Conservation (phyloP, 2,329 filamentous ascomycete species). For the Fusarium verticillioides region DNA sequence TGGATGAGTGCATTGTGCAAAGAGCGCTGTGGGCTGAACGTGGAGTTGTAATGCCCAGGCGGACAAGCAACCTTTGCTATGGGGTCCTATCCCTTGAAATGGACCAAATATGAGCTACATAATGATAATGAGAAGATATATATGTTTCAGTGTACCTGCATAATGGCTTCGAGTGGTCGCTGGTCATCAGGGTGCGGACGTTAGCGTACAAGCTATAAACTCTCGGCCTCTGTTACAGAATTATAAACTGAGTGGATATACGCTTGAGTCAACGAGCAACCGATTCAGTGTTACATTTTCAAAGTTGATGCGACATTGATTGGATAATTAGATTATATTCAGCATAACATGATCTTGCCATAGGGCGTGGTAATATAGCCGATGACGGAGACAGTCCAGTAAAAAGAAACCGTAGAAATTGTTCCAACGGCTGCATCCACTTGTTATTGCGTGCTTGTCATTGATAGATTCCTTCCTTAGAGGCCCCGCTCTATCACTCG, state of each 20-base stretch:
- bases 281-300: neutral
- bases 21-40: neutral
- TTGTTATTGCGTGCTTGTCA: constrained; percentile 36
- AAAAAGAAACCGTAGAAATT: neutral
- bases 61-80: constrained; percentile 6
- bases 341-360: neutral
- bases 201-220: neutral
- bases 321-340: neutral
- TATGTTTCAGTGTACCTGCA: constrained; percentile 14
- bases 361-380: constrained; percentile 4
- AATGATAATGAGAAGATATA: constrained; percentile 43
- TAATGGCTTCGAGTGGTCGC: neutral
- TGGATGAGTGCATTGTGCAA: constrained; percentile 15
- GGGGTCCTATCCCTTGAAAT: constrained; percentile 14
- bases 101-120: constrained; percentile 36
- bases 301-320: neutral
- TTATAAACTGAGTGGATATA: neutral
- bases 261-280: neutral
- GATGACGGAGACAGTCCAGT: constrained; percentile 33
- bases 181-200: neutral
- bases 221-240: neutral
- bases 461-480: neutral
- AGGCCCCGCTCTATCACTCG: constrained; percentile 20
- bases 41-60: constrained; percentile 1
- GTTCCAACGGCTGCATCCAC: neutral